Percentiles rank a stretch among this genome's conserved stretches.
Conservation (phyloP, 306 rosid species). For the Medicago ruthenica region DNA sequence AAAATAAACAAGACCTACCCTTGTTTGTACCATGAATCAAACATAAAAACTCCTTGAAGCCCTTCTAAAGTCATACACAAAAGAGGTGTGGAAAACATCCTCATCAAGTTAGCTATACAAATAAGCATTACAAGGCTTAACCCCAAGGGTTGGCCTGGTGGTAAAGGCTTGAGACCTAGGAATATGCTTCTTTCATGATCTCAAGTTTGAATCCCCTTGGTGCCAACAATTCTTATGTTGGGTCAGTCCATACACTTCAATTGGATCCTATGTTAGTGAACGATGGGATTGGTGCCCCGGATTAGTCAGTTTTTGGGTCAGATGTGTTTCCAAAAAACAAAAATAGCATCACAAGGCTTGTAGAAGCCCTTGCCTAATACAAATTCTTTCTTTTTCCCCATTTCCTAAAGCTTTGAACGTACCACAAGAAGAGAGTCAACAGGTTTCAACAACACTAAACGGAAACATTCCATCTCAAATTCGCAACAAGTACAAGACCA, state of each 20-base stretch:
- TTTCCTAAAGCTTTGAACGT: neutral
- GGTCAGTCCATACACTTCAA: no score
- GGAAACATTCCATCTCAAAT: neutral
- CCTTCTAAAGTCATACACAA: neutral
- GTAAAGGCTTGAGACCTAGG: no score
- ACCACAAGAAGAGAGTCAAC: neutral
- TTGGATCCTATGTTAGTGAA: no score
- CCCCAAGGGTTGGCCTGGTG: no score
- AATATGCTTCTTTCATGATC: no score
- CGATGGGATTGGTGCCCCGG: no score
- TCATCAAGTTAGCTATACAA: neutral
- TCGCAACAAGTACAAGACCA: neutral
- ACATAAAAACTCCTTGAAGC: neutral
- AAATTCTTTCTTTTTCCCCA: neutral
- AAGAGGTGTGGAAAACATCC: neutral
- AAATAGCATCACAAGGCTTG: no score
- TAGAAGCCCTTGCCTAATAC: neutral
- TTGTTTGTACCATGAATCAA: neutral
- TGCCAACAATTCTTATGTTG: no score
- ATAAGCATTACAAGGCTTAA: neutral
- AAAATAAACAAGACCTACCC: no score
- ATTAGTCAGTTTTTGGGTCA: no score
- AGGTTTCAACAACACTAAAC: neutral
- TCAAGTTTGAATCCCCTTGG: no score
- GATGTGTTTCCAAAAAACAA: no score